These are phyloP conservation scores for Venustampulla echinocandica DNA, from an alignment of 495 filamentous ascomycete genomes.

Conservation along the genomic window DNA sequence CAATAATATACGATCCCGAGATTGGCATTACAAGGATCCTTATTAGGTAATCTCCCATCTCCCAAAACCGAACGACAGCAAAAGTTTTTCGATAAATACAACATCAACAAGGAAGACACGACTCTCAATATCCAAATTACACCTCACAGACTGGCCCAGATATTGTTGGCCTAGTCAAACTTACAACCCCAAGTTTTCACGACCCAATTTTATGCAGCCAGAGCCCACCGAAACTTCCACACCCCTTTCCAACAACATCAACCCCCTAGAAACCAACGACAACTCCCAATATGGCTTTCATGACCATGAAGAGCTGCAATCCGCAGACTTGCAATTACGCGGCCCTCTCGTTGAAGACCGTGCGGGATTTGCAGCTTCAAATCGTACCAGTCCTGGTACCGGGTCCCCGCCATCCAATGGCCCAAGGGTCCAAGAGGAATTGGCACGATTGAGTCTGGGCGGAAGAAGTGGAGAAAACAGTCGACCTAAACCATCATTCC, in stretches of 20 bases:
- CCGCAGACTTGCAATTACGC: constrained; percentile 28
- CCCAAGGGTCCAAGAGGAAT: constrained; percentile 22
- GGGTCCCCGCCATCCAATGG: constrained; percentile 12
- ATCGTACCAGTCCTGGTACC: constrained; percentile 20
- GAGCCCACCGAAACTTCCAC: constrained; percentile 56
- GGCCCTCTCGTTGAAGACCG: constrained; percentile 23
- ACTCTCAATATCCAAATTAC: constrained; percentile 1
- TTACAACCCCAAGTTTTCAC: constrained; percentile 12
- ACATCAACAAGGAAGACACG: not conserved
- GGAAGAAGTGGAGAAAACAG: constrained; percentile 15
- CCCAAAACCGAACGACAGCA: too few relatives aligned
- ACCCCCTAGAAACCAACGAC: constrained; percentile 30
- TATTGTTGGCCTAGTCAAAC: constrained; percentile 23
- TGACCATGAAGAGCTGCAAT: constrained; percentile 39
- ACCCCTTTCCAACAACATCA: constrained; percentile 38
- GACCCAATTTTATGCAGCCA: constrained; percentile 82
- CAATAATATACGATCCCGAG: too few relatives aligned
- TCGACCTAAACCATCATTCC: constrained; percentile 36
- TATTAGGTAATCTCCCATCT: too few relatives aligned
- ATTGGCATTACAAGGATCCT: too few relatives aligned
- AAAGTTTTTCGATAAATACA: too few relatives aligned
- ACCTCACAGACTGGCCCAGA: constrained; percentile 23
- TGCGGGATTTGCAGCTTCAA: constrained; percentile 20
- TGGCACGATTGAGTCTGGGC: constrained; percentile 29
- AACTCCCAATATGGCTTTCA: constrained; percentile 69